Evolutionary conservation across 2,329 filamentous ascomycete species (phyloP).

Genomic region (Polytolypa hystricis): DNA sequence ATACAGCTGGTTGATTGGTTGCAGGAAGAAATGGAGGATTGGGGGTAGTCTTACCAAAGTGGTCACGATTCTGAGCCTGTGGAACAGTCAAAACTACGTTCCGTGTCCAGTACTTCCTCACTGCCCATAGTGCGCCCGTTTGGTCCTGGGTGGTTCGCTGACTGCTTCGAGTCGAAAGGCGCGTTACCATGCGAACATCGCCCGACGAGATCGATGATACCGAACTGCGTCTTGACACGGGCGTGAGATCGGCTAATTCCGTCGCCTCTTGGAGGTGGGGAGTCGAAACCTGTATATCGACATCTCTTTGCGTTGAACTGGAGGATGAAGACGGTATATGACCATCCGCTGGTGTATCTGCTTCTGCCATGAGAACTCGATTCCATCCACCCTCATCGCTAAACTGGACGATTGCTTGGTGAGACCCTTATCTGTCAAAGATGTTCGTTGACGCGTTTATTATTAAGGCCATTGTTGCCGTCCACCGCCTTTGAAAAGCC

Average conservation of each 20-base stretch:
- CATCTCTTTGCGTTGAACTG: no score
- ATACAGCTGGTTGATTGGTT: not conserved
- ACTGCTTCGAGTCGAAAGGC: slow-evolving; percentile 8
- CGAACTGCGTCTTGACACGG: slow-evolving; percentile 6
- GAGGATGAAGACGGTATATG: no score
- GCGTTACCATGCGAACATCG: slow-evolving; percentile 8
- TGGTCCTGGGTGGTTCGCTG: slow-evolving; percentile 3
- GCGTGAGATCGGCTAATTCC: slow-evolving; percentile 1
- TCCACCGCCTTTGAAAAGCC: no score
- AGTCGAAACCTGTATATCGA: no score
- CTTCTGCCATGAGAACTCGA: no score
- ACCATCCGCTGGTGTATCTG: no score
- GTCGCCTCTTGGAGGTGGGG: slow-evolving; percentile 3
- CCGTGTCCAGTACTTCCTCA: slow-evolving; percentile 71
- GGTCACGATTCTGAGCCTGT: slow-evolving; percentile 31
- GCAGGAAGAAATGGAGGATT: not conserved
- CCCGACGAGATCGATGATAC: slow-evolving; percentile 11
- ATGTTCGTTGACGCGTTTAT: no score
- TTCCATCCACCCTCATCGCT: no score
- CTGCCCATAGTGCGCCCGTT: slow-evolving; percentile 52
- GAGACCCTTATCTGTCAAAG: no score
- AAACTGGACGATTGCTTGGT: no score
- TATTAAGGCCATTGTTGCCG: no score
- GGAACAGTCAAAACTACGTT: slow-evolving; percentile 28
- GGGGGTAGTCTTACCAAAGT: slow-evolving; percentile 24